Conservation (phyloP, 176 grass and related monocot species). For the Triticum timopheevii region DNA sequence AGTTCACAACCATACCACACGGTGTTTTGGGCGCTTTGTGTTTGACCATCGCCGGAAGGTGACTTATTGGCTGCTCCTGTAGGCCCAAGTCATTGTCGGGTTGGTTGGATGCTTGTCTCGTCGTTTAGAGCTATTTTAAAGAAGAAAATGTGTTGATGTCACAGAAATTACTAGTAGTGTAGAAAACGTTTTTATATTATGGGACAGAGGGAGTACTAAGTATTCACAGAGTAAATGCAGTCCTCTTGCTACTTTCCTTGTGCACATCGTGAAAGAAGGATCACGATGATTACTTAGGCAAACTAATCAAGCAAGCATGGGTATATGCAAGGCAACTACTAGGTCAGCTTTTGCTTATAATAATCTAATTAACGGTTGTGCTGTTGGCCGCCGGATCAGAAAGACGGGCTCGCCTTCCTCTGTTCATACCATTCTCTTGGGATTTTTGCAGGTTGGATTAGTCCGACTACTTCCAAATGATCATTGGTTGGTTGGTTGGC, state of each 20-base stretch:
- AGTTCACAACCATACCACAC: conserved; percentile 2
- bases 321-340: too few species aligned
- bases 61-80: not conserved
- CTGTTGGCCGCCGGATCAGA: too few species aligned
- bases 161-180: not conserved
- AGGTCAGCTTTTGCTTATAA: too few species aligned
- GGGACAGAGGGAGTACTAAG: not conserved
- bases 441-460: too few species aligned
- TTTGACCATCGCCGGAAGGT: not conserved
- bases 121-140: not conserved
- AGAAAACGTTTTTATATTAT: too few species aligned
- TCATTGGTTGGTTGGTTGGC: too few species aligned
- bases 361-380: too few species aligned
- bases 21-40: not conserved
- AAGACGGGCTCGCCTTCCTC: too few species aligned
- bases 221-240: not conserved
- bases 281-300: not conserved
- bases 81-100: not conserved
- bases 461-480: too few species aligned
- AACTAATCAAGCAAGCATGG: too few species aligned
- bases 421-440: too few species aligned
- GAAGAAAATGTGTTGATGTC: not conserved
- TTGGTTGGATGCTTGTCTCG: not conserved
- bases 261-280: not conserved
- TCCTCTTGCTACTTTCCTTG: not conserved